Percentiles rank a stretch among this genome's conserved stretches.
Conservation (phyloP, 345 rosid genomes). For the Brassica cretica region DNA sequence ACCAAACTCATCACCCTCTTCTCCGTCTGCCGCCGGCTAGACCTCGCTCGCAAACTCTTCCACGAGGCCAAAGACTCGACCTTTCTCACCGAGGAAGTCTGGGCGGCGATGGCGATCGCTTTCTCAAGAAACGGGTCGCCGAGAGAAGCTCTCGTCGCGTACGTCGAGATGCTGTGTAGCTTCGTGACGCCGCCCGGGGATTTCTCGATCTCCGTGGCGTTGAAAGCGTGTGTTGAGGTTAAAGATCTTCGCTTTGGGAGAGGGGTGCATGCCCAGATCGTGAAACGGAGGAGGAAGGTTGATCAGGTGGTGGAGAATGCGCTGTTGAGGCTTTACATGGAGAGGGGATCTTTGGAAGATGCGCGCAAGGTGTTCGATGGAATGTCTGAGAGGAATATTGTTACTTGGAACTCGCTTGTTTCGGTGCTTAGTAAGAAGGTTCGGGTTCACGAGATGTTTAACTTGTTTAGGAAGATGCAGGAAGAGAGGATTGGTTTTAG, state of each 20-base stretch:
- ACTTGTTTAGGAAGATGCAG: conserved; percentile 46
- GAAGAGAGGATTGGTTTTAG: conserved; percentile 43
- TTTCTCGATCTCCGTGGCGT: conserved; percentile 47
- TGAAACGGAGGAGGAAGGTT: conserved; percentile 41
- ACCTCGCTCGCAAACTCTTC: conserved; percentile 44
- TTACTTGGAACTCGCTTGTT: conserved; percentile 40
- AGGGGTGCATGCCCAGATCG: conserved; percentile 49
- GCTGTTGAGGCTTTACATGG: conserved; percentile 36
- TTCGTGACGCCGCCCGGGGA: conserved; percentile 44
- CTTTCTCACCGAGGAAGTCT: conserved; percentile 39
- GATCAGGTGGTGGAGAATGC: conserved; percentile 54
- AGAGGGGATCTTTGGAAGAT: conserved; percentile 34
- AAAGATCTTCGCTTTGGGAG: conserved; percentile 37
- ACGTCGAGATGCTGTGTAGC: conserved; percentile 40
- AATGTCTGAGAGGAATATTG: conserved; percentile 41
- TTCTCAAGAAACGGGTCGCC: conserved; percentile 43
- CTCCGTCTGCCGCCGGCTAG: conserved; percentile 46
- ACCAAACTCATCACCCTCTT: conserved; percentile 51
- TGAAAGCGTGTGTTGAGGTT: conserved; percentile 45
- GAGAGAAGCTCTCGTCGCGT: conserved; percentile 42
- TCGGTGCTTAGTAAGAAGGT: conserved; percentile 29
- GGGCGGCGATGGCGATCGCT: conserved; percentile 60
- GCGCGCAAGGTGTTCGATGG: conserved; percentile 42
- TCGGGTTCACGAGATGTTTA: conserved; percentile 35
- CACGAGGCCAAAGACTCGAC: conserved; percentile 25